Evolutionary conservation across 2,329 filamentous ascomycete genomes (phyloP).

Genomic region (Ascochyta viciae-villosae): DNA sequence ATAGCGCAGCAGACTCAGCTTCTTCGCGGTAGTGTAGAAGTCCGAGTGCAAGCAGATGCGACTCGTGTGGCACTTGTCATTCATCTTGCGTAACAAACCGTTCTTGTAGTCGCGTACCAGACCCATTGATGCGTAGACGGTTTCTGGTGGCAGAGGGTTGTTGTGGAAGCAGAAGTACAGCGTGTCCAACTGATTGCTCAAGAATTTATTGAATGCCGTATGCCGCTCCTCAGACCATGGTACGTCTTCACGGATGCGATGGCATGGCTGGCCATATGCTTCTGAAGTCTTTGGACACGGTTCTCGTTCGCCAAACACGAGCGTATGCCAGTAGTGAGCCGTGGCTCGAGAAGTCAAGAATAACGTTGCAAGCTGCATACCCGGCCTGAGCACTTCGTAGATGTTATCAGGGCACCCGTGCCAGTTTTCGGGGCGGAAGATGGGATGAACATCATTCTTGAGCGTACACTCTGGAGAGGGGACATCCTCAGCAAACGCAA

Average conservation of each 20-base stretch:
- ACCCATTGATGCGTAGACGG: slow-evolving; percentile 48
- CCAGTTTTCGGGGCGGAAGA: slow-evolving; percentile 49
- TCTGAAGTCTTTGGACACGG: slow-evolving; percentile 38
- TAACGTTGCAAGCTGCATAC: slow-evolving; percentile 42
- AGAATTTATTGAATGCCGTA: slow-evolving; percentile 36
- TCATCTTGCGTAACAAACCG: slow-evolving; percentile 43
- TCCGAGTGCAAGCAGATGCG: slow-evolving; percentile 50
- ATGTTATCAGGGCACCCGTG: slow-evolving; percentile 48
- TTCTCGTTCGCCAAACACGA: slow-evolving; percentile 47
- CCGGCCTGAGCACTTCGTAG: slow-evolving; percentile 49
- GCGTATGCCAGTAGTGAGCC: slow-evolving; percentile 48
- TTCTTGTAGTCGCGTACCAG: slow-evolving; percentile 49
- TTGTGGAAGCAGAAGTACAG: slow-evolving; percentile 51
- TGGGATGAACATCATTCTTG: slow-evolving; percentile 46
- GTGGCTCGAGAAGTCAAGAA: slow-evolving; percentile 47
- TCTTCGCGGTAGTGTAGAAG: slow-evolving; percentile 51
- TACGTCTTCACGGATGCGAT: slow-evolving; percentile 46
- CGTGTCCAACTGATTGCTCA: slow-evolving; percentile 43
- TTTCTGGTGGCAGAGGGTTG: slow-evolving; percentile 44
- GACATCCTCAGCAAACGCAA: slow-evolving; percentile 37
- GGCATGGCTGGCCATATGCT: slow-evolving; percentile 42
- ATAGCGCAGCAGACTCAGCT: slow-evolving; percentile 45
- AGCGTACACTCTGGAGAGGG: slow-evolving; percentile 36
- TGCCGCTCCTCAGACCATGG: slow-evolving; percentile 43
- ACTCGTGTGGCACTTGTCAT: slow-evolving; percentile 46